Base-by-base conservation (phyloP, 2,329 filamentous ascomycete genomes). In the Pseudogymnoascus sp. region DNA sequence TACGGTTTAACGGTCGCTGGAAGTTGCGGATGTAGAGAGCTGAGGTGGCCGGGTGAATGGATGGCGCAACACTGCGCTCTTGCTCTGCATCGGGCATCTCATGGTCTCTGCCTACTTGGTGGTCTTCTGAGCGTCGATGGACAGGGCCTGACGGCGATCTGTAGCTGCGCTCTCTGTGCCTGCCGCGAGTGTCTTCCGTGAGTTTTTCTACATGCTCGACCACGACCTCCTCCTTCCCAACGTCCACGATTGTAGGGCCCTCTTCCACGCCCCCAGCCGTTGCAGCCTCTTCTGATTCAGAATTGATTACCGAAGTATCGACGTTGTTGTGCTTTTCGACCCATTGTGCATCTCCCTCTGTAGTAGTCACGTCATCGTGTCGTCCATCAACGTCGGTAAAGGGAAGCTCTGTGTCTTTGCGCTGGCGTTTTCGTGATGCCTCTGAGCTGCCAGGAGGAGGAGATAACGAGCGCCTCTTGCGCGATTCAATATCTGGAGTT, bases 21-120 rank as follows among this genome's bases (percentile, higher is more conserved):
- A 97, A 84, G 70, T 96, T 88, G 73, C 88, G 87, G 69, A 97
- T 94, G 76, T 97, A 97, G 56, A 97, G 78, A 14, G 90, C 88
- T 33, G 84, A 77, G 2, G 92, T 93, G 4, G 88, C 86, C 21
- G 84, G 82, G 73, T 94, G 90, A 37, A 87, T 75, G 0, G 90
- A 82, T 5, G 87, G 85, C 25, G 76, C 72, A 14, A 82, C 75
- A 18, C 63, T 63, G 47, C 69, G 67, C 60, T 73, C 72, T 44
- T 65, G 63, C 59, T 73, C 66, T 42, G 59, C 38, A 42, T 67
- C 62, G 47, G 66, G 47, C 12, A 50, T 50, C 14, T 70, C 50
- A 7, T 56, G 1, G 16, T 47, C 31, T 61, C 28, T 38, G 11
- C 25, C 31, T 63, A 12, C 18, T 12, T 42, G 65, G 40, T 69